Percentiles rank a stretch among this genome's conserved stretches.
Evolutionary conservation across 2,329 filamentous ascomycete genomes (phyloP).

Genomic region (Penicillium sp.): DNA sequence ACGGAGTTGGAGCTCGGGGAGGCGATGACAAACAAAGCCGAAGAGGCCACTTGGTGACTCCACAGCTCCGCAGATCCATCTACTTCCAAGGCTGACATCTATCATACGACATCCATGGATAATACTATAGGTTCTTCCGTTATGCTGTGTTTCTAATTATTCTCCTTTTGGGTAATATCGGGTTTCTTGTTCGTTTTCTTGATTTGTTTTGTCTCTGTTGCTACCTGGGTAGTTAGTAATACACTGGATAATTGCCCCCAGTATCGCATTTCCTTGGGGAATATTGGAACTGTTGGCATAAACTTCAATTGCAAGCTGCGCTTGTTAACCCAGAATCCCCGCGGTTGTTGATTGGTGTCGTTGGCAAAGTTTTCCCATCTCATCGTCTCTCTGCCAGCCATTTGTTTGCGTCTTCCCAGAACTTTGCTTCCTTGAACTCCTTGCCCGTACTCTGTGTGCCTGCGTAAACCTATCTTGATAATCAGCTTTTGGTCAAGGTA

Average conservation of each 20-base stretch:
- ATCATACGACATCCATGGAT: not conserved
- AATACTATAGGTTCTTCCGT: not conserved
- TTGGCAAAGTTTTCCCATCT: conserved; percentile 12
- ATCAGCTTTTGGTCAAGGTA: conserved; percentile 14
- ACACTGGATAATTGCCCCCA: conserved; percentile 22
- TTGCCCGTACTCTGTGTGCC: conserved; percentile 57
- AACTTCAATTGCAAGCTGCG: conserved; percentile 10
- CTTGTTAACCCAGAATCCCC: conserved; percentile 13
- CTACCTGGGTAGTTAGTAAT: conserved; percentile 24
- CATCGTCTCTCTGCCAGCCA: conserved; percentile 53
- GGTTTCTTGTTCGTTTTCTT: conserved; percentile 5
- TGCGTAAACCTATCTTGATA: conserved; percentile 52
- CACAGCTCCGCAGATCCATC: conserved; percentile 18
- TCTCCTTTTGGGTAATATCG: not conserved
- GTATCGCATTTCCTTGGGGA: conserved; percentile 6
- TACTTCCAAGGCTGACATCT: not conserved
- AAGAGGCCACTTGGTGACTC: conserved; percentile 39
- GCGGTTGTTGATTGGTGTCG: conserved; percentile 5
- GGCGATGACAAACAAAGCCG: conserved; percentile 26
- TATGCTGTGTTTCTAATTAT: not conserved
- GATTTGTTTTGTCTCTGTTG: conserved; percentile 12
- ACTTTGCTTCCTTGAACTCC: conserved; percentile 52
- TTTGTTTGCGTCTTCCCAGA: conserved; percentile 60
- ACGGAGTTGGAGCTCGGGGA: conserved; percentile 10
- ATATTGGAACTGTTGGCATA: conserved; percentile 4